Conservation (phyloP, 2,329 filamentous ascomycete genomes). For the Septoria linicola region DNA sequence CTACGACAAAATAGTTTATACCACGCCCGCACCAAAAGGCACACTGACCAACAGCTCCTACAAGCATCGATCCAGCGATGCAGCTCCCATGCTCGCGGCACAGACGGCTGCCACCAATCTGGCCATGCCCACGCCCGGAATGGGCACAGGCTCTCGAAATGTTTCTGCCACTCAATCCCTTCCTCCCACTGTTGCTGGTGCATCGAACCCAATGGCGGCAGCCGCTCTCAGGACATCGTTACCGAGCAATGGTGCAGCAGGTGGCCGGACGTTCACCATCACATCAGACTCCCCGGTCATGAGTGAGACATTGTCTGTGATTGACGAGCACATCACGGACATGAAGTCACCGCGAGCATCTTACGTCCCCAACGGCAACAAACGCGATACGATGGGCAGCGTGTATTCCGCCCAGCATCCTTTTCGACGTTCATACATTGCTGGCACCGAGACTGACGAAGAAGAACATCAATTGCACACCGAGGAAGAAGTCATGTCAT, state of each 20-base stretch:
- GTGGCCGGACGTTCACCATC: slow-evolving; percentile 23
- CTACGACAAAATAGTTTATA: slow-evolving; percentile 38
- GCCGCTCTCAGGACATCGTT: slow-evolving; percentile 28
- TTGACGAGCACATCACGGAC: slow-evolving; percentile 94
- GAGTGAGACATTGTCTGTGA: slow-evolving; percentile 92
- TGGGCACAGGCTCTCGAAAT: slow-evolving; percentile 11
- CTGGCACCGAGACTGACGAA: slow-evolving; percentile 92
- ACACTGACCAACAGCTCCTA: slow-evolving; percentile 30
- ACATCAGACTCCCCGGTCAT: slow-evolving; percentile 64
- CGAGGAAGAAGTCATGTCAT: slow-evolving; percentile 71
- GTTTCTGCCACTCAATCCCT: slow-evolving; percentile 17
- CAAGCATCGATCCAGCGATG: slow-evolving; percentile 20
- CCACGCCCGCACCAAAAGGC: slow-evolving; percentile 40
- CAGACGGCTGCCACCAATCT: slow-evolving; percentile 21
- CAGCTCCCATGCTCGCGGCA: slow-evolving; percentile 19
- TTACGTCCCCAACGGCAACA: slow-evolving; percentile 45
- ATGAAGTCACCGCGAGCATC: slow-evolving; percentile 59
- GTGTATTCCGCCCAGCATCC: slow-evolving; percentile 77
- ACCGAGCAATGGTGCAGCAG: slow-evolving; percentile 16
- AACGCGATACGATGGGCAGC: slow-evolving; percentile 59
- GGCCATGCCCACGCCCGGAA: slow-evolving; percentile 13
- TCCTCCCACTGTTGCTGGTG: slow-evolving; percentile 11
- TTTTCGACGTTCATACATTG: slow-evolving; percentile 82
- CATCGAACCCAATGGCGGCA: slow-evolving; percentile 21
- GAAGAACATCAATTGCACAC: slow-evolving; percentile 74